Conservation (phyloP, 202 grass and related monocot species). For the Musa balbisiana region DNA sequence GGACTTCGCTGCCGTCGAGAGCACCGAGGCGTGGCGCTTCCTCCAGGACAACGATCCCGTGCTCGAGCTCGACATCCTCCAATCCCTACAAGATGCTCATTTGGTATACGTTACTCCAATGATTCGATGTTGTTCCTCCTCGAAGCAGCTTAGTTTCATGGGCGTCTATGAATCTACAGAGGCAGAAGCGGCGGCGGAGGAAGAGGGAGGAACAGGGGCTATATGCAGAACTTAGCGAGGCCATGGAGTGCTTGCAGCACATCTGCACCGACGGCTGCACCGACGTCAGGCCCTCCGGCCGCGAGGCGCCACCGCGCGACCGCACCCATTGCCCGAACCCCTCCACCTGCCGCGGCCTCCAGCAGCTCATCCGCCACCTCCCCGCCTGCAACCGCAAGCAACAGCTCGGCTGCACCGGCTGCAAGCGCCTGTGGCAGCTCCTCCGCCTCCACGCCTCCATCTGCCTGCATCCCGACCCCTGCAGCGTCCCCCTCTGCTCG, state of each 20-base stretch:
- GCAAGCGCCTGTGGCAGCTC: slow-evolving; percentile 83
- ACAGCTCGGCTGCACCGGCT: slow-evolving; percentile 38
- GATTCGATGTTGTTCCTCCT: not conserved
- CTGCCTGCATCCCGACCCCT: slow-evolving; percentile 34
- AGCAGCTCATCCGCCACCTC: slow-evolving; percentile 77
- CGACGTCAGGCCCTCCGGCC: slow-evolving; percentile 42
- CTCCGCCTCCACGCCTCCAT: slow-evolving; percentile 78
- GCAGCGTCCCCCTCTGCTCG: slow-evolving; percentile 80
- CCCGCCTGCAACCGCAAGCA: slow-evolving; percentile 46
- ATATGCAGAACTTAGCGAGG: slow-evolving; percentile 77
- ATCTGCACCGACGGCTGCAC: slow-evolving; percentile 74
- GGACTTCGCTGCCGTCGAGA: slow-evolving; percentile 60
- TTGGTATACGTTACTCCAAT: slow-evolving; percentile 31
- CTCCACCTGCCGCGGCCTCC: slow-evolving; percentile 56
- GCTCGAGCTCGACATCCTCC: slow-evolving; percentile 74
- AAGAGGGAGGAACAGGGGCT: slow-evolving; percentile 46
- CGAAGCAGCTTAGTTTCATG: not conserved
- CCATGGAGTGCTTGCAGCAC: slow-evolving; percentile 66
- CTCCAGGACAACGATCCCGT: slow-evolving; percentile 67
- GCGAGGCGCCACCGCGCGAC: slow-evolving; percentile 17
- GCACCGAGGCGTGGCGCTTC: slow-evolving; percentile 72
- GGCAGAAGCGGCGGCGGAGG: slow-evolving; percentile 39
- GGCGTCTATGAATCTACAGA: slow-evolving; percentile 17
- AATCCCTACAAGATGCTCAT: slow-evolving; percentile 49
- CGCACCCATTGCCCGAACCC: slow-evolving; percentile 32